Evolutionary conservation across 1,139 yeast genomes (phyloP).

Genomic region (Geotrichum australiense): DNA sequence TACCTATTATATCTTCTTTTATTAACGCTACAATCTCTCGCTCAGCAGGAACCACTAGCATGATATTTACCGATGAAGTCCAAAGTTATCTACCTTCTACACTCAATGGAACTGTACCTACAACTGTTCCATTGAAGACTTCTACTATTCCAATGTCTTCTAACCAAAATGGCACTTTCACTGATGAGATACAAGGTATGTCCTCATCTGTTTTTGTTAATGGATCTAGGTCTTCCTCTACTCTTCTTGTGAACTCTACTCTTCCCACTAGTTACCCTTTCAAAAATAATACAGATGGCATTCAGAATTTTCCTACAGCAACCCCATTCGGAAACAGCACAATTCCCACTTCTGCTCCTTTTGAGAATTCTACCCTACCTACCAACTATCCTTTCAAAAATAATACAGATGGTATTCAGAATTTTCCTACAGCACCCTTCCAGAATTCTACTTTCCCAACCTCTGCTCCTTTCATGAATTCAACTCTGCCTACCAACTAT

Average conservation of each 20-base stretch:
- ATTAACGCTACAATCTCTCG: too few relatives aligned
- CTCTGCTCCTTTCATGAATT: background rate
- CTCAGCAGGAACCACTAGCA: too few relatives aligned
- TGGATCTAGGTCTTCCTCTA: background rate
- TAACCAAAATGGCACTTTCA: background rate
- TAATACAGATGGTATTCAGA: background rate
- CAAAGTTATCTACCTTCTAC: too few relatives aligned
- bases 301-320: background rate
- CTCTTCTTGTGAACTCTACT: background rate
- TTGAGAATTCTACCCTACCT: background rate
- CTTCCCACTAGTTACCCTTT: too few relatives aligned
- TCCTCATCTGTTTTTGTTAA: background rate
- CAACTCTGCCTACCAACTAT: background rate
- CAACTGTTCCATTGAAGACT: background rate
- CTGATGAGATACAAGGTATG: background rate
- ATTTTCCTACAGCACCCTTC: background rate
- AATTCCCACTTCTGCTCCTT: background rate
- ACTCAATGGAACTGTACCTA: background rate
- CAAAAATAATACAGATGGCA: background rate
- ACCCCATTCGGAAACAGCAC: constrained; percentile 1
- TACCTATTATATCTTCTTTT: too few relatives aligned
- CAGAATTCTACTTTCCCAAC: background rate
- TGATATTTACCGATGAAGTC: too few relatives aligned
- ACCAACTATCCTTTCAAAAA: constrained; percentile 1
- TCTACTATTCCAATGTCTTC: background rate